Conservation (phyloP, 345 rosid genomes). For the Psidium guajava region DNA sequence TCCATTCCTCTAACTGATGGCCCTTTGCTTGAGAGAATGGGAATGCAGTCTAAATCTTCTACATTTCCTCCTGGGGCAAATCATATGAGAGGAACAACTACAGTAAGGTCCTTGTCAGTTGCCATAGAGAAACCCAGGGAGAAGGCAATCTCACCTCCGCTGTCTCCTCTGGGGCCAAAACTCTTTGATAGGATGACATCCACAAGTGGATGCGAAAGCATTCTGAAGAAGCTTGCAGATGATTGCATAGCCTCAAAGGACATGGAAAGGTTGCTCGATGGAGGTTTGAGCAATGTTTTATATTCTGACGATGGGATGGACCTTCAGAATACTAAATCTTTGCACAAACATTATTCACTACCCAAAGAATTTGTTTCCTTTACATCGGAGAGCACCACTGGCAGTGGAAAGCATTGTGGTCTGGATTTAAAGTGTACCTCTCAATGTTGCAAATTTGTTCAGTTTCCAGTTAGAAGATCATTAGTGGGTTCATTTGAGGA, state of each 20-base stretch:
- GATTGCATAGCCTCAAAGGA: conserved; percentile 15
- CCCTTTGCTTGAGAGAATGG: conserved; percentile 44
- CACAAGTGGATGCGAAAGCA: conserved; percentile 22
- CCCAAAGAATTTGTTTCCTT: neutral
- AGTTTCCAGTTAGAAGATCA: conserved; percentile 68
- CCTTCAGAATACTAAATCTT: neutral
- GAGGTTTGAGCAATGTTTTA: neutral
- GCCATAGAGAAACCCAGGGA: conserved; percentile 34
- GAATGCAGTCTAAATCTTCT: conserved; percentile 9
- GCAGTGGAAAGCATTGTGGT: conserved; percentile 17
- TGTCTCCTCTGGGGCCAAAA: conserved; percentile 85
- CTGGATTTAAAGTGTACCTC: conserved; percentile 32
- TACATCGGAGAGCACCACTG: conserved; percentile 24
- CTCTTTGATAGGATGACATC: conserved; percentile 37
- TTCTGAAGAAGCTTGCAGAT: conserved; percentile 14
- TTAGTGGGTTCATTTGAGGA: conserved; percentile 97
- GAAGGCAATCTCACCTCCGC: conserved; percentile 28
- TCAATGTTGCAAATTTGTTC: conserved; percentile 59
- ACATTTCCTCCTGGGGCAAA: conserved; percentile 19
- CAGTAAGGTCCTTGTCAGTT: conserved; percentile 23
- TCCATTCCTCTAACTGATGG: conserved; percentile 56
- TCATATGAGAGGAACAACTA: conserved; percentile 17
- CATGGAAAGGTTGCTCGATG: conserved; percentile 26
- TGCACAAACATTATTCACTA: neutral
- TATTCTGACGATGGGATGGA: neutral